Conservation (phyloP, 139 green algal genomes). For the Axilococcus clingmanii region DNA sequence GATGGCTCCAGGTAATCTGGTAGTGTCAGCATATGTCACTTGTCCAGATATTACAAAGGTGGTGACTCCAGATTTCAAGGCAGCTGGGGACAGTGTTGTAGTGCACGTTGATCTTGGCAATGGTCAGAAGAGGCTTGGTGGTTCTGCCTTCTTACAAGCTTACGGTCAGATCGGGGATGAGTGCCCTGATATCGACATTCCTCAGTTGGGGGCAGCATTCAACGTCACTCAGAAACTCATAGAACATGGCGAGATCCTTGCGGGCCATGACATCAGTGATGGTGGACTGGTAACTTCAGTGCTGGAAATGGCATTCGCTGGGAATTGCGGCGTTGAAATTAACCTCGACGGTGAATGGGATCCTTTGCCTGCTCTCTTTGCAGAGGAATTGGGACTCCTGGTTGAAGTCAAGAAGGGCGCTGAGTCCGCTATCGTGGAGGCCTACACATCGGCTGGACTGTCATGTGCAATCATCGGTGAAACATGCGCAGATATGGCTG, state of each 20-base stretch:
- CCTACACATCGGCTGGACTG: conserved; percentile 65
- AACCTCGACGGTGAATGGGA: too few relatives aligned
- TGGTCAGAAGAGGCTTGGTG: conserved; percentile 66
- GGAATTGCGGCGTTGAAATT: conserved; percentile 54
- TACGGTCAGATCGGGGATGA: conserved; percentile 66
- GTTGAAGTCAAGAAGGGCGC: conserved; percentile 71
- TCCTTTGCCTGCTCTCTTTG: conserved; percentile 60
- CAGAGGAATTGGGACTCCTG: conserved; percentile 93
- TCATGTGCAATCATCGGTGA: conserved; percentile 51
- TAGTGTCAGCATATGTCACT: conserved; percentile 87
- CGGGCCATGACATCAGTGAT: conserved; percentile 94
- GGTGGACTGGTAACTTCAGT: conserved; percentile 75
- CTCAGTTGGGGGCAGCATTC: conserved; percentile 60
- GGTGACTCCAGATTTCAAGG: conserved; percentile 75
- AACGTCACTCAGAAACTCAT: conserved; percentile 77
- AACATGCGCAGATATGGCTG: conserved; percentile 6
- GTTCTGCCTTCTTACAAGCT: conserved; percentile 83
- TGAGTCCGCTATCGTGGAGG: conserved; percentile 40
- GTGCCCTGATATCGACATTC: conserved; percentile 71
- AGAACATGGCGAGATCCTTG: conserved; percentile 43
- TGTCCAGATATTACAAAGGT: conserved; percentile 92
- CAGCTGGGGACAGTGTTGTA: conserved; percentile 46
- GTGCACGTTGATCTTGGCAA: conserved; percentile 85
- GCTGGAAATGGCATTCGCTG: conserved; percentile 94
- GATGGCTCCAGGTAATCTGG: conserved; percentile 92